Percentiles rank a stretch among this genome's conserved stretches.
Evolutionary conservation across 2,329 filamentous ascomycete genomes (phyloP).

Genomic region (Zymoseptoria ardabiliae): DNA sequence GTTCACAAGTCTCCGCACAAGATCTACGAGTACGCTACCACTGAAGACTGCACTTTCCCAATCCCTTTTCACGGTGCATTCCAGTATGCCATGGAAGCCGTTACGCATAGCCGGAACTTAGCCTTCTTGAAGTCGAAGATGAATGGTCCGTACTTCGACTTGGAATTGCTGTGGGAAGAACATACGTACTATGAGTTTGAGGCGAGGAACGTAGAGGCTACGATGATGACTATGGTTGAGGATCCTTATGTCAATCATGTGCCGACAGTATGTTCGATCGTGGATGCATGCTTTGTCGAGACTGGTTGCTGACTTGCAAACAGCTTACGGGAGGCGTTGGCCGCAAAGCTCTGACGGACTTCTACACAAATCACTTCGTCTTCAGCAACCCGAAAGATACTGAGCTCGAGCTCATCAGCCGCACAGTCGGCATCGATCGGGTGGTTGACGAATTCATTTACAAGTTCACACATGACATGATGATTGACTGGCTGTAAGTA

Average conservation of each 20-base stretch:
- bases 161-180: conserved; percentile 73
- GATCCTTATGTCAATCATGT: conserved; percentile 75
- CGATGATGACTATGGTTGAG: conserved; percentile 75
- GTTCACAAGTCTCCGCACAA: conserved; percentile 13
- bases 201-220: conserved; percentile 60
- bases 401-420: conserved; percentile 59
- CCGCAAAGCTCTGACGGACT: conserved; percentile 52
- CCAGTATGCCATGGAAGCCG: conserved; percentile 47
- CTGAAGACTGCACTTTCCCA: conserved; percentile 37
- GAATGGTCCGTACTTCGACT: conserved; percentile 61
- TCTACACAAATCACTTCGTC: conserved; percentile 69
- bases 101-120: conserved; percentile 60
- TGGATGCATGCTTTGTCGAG: not conserved
- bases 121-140: conserved; percentile 57
- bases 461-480: conserved; percentile 54
- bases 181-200: conserved; percentile 66
- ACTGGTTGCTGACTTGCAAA: not conserved
- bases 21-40: conserved; percentile 41
- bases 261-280: conserved; percentile 43
- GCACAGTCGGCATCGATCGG: conserved; percentile 64
- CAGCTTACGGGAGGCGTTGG: conserved; percentile 60
- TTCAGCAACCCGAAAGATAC: conserved; percentile 64
- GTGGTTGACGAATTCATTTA: conserved; percentile 66
- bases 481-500: conserved; percentile 63
- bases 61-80: conserved; percentile 47